A percentile compares a stretch with the other conserved stretches of the same genome.
These are phyloP conservation scores for Penicillium turbatum DNA, from an alignment of 495 filamentous ascomycete genomes.

Conservation along the genomic window DNA sequence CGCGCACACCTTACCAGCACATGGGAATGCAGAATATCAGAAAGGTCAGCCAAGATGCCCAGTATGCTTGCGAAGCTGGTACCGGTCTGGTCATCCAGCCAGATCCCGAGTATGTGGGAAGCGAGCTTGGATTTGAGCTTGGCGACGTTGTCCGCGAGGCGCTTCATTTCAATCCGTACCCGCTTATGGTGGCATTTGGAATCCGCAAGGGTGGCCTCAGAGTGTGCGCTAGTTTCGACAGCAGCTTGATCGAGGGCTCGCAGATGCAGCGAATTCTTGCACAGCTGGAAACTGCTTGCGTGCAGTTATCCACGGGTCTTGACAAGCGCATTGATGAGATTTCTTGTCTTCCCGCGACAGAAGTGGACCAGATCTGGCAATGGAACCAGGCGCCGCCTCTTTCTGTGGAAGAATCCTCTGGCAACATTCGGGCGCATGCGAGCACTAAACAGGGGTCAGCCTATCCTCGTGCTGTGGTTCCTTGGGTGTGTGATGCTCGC, in stretches of 20 bases:
- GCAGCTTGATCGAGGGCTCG: constrained; percentile 31
- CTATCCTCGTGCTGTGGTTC: constrained; percentile 28
- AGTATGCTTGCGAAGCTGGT: constrained; percentile 61
- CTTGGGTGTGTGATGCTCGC: constrained; percentile 34
- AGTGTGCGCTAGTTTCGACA: constrained; percentile 61
- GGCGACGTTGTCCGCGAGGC: constrained; percentile 59
- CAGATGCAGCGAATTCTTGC: constrained; percentile 44
- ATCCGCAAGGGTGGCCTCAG: constrained; percentile 53
- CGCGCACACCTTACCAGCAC: constrained; percentile 59
- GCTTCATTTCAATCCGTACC: constrained; percentile 64
- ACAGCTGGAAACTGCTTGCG: constrained; percentile 37
- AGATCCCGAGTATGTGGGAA: constrained; percentile 40
- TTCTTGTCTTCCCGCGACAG: constrained; percentile 32
- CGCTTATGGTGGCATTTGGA: constrained; percentile 59
- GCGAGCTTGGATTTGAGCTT: constrained; percentile 47
- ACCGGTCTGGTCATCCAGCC: constrained; percentile 53
- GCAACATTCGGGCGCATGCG: constrained; percentile 25
- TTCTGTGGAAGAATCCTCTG: constrained; percentile 20
- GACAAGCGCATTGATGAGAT: constrained; percentile 29
- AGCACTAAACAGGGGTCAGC: constrained; percentile 23
- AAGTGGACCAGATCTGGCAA: constrained; percentile 37
- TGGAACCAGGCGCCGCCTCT: constrained; percentile 35
- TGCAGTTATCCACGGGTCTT: constrained; percentile 24
- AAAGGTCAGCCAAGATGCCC: constrained; percentile 55
- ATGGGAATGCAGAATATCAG: constrained; percentile 67